A percentile compares a stretch with the other conserved stretches of the same genome.
Evolutionary conservation across 768 basidiomycete species (phyloP).

Genomic region (Gyrodon lividus): DNA sequence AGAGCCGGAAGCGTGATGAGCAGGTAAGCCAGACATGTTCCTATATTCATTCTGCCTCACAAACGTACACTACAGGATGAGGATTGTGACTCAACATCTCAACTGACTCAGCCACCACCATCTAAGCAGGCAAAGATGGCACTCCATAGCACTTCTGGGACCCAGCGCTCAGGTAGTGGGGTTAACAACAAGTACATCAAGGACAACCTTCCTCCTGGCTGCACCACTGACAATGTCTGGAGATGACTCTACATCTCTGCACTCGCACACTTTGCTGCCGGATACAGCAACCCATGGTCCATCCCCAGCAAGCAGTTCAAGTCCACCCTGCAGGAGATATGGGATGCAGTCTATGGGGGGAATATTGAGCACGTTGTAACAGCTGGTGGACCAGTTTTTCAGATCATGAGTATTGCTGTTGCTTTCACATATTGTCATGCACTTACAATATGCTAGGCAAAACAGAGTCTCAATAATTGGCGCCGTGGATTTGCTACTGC

Average conservation of each 20-base stretch:
- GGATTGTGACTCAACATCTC: too few species aligned
- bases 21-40: too few species aligned
- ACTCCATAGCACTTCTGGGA: too few species aligned
- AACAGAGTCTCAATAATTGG: constrained; percentile 3
- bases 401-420: not conserved
- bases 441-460: not conserved
- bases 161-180: not conserved
- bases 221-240: constrained; percentile 2
- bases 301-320: not conserved
- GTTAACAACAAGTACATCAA: constrained; percentile 10
- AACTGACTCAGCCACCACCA: too few species aligned
- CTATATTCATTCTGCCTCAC: too few species aligned
- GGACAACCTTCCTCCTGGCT: constrained; percentile 4
- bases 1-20: too few species aligned
- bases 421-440: not conserved
- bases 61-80: too few species aligned
- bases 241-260: constrained; percentile 3
- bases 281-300: constrained; percentile 8
- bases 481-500: not conserved
- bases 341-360: constrained; percentile 3
- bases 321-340: constrained; percentile 7
- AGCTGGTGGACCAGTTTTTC: not conserved
- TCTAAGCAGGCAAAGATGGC: too few species aligned
- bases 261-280: constrained; percentile 3
- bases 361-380: constrained; percentile 4